Evolutionary conservation across 768 basidiomycete genomes (phyloP).

Genomic region (Tubosaeta brunneosetosa): DNA sequence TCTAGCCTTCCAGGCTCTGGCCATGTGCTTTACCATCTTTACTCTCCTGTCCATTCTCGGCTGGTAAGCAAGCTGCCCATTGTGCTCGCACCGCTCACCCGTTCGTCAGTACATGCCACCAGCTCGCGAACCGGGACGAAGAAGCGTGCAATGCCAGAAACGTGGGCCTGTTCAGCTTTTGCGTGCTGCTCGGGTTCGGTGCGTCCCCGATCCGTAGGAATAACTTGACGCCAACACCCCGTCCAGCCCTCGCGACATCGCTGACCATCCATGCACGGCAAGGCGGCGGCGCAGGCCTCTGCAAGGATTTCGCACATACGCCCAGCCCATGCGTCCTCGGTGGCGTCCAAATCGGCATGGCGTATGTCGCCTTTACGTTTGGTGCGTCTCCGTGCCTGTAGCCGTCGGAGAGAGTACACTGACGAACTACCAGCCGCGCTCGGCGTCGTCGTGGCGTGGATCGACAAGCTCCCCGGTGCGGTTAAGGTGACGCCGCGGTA

Average conservation of each 20-base stretch:
- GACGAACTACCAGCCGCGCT: slow-evolving; percentile 11
- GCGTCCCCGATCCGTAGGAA: neutral
- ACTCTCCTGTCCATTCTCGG: slow-evolving; percentile 12
- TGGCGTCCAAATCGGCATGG: slow-evolving; percentile 24
- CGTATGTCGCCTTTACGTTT: slow-evolving; percentile 24
- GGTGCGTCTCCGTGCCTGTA: slow-evolving; percentile 19
- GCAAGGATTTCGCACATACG: slow-evolving; percentile 27
- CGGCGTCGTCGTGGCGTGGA: slow-evolving; percentile 23
- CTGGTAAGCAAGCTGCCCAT: slow-evolving; percentile 12
- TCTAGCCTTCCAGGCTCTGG: slow-evolving; percentile 22
- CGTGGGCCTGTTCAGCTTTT: slow-evolving; percentile 17
- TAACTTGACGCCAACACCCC: neutral
- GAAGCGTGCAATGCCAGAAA: slow-evolving; percentile 24
- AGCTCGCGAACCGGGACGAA: slow-evolving; percentile 5
- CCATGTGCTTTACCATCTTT: slow-evolving; percentile 9
- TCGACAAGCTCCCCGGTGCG: slow-evolving; percentile 27
- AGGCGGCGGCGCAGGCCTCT: slow-evolving; percentile 16
- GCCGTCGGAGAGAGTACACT: neutral
- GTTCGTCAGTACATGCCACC: slow-evolving; percentile 13
- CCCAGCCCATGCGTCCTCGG: slow-evolving; percentile 20
- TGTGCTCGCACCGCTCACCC: neutral
- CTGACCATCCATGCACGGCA: slow-evolving; percentile 29
- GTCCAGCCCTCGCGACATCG: slow-evolving; percentile 15
- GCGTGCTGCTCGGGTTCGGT: slow-evolving; percentile 19
- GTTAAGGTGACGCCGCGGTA: slow-evolving; percentile 23